Evolutionary conservation across 2,329 filamentous ascomycete genomes (phyloP).

Genomic region (Fusarium sterilihyphosum): DNA sequence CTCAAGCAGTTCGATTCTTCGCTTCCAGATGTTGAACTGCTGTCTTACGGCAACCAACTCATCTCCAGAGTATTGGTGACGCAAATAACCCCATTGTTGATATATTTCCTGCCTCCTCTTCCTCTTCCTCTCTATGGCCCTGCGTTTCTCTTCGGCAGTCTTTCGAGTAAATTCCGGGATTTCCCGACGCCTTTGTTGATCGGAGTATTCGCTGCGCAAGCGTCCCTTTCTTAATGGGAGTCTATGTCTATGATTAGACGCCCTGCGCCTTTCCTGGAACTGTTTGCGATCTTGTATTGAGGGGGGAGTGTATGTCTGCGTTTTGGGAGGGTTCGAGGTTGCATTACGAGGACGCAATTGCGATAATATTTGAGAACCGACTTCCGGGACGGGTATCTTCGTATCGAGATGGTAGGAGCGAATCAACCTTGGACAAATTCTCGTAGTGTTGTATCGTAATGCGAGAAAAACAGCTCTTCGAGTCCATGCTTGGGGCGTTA

Average conservation of each 20-base stretch:
- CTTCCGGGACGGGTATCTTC: neutral
- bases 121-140: neutral
- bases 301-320: neutral
- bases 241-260: neutral
- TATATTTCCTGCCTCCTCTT: constrained; percentile 25
- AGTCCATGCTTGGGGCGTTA: constrained; percentile 26
- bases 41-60: constrained; percentile 37
- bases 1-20: constrained; percentile 37
- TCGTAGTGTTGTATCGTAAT: constrained; percentile 13
- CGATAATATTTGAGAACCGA: constrained; percentile 24
- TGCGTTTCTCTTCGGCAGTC: neutral
- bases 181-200: neutral
- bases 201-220: neutral
- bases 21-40: constrained; percentile 46
- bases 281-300: neutral
- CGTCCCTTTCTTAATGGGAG: neutral
- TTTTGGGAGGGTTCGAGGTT: constrained; percentile 6
- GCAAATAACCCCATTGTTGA: constrained; percentile 48
- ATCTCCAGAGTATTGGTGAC: constrained; percentile 39
- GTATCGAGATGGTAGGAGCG: constrained; percentile 22
- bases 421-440: constrained; percentile 2
- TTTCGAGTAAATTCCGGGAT: neutral
- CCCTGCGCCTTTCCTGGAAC: neutral
- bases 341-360: constrained; percentile 26
- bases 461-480: constrained; percentile 25